Conservation (phyloP, 1,284 basidiomycete species). For the Tylopilus sp. region DNA sequence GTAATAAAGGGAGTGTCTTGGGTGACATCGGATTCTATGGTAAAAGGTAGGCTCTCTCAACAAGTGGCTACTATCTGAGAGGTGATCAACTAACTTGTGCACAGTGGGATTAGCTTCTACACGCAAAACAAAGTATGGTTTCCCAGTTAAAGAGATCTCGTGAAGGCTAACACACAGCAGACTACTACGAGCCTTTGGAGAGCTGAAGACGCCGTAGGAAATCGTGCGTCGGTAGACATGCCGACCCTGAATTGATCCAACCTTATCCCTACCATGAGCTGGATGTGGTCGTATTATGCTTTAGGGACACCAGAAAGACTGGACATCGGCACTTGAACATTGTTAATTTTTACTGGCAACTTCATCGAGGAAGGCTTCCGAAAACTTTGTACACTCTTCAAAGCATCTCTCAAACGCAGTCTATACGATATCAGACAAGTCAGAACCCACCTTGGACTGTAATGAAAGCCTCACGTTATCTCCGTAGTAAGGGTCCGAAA, state of each 20-base stretch:
- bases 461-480: conserved; percentile 45
- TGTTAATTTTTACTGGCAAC: conserved; percentile 40
- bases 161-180: conserved; percentile 37
- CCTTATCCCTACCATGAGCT: neutral
- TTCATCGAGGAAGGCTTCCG: conserved; percentile 73
- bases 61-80: neutral
- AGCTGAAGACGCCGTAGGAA: conserved; percentile 76
- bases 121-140: conserved; percentile 77
- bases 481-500: conserved; percentile 77
- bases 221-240: conserved; percentile 79
- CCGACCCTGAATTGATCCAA: conserved; percentile 52
- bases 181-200: conserved; percentile 83
- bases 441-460: neutral
- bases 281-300: conserved; percentile 3
- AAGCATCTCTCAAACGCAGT: conserved; percentile 58
- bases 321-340: conserved; percentile 1
- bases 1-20: conserved; percentile 86
- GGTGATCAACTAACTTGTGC: conserved; percentile 6
- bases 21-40: conserved; percentile 93
- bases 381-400: conserved; percentile 62
- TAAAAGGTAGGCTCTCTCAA: conserved; percentile 51
- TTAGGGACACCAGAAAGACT: neutral
- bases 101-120: conserved; percentile 84
- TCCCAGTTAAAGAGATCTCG: neutral
- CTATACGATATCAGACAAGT: conserved; percentile 24